Conservation (phyloP, 2,329 filamentous ascomycete genomes). For the Aspergillus ochraceoroseus region DNA sequence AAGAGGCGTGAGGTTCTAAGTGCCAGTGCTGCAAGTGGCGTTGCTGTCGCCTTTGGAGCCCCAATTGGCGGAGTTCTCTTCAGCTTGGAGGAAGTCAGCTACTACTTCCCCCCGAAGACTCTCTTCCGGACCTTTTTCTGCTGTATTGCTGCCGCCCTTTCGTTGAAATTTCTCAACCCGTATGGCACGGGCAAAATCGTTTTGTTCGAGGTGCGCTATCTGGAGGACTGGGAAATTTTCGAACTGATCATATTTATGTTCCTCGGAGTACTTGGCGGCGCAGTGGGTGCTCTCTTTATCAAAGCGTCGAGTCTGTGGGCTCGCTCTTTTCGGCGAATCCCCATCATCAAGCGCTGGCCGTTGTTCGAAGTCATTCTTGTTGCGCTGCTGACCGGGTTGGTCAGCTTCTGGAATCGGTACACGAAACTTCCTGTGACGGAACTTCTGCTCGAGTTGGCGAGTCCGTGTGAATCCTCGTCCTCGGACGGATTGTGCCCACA, state of each 20-base stretch:
- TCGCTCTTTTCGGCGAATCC: conserved; percentile 74
- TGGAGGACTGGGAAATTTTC: conserved; percentile 88
- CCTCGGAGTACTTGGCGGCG: conserved; percentile 80
- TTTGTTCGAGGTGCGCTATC: conserved; percentile 87
- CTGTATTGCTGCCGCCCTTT: conserved; percentile 84
- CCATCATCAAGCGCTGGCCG: conserved; percentile 73
- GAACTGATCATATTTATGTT: conserved; percentile 80
- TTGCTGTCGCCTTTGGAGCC: conserved; percentile 90
- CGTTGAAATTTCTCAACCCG: conserved; percentile 89
- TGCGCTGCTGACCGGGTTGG: conserved; percentile 72
- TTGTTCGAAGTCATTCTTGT: conserved; percentile 85
- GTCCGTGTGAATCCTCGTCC: conserved; percentile 69
- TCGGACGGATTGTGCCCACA: conserved; percentile 75
- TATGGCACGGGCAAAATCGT: conserved; percentile 97
- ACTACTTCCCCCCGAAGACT: conserved; percentile 97
- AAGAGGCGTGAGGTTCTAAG: conserved; percentile 93
- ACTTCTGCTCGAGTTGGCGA: conserved; percentile 81
- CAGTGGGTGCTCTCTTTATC: conserved; percentile 86
- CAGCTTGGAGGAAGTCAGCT: conserved; percentile 86
- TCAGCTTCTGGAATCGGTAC: conserved; percentile 90
- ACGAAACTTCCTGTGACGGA: conserved; percentile 88
- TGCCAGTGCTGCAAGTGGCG: conserved; percentile 83
- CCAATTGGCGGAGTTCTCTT: conserved; percentile 88
- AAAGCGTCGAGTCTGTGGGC: conserved; percentile 92
- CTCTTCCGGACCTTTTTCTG: conserved; percentile 97